Base-by-base conservation (phyloP, 2,329 filamentous ascomycete genomes). In the Fusarium oxysporum region DNA sequence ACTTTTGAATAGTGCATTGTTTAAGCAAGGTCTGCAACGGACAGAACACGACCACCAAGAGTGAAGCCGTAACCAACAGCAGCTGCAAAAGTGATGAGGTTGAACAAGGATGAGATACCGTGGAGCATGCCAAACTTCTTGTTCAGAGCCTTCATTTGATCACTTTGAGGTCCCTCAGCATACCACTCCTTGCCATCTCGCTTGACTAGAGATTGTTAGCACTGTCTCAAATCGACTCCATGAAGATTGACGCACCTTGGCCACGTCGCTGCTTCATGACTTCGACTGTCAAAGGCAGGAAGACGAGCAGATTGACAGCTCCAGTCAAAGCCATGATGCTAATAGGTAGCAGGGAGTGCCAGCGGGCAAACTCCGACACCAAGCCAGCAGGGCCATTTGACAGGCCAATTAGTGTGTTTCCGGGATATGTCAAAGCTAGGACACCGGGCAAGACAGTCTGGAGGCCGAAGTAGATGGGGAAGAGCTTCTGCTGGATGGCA, bases 141-240 rank as follows among this genome's bases (percentile, higher is more conserved):
- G 85, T 96, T 97, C 76, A 97, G 82, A 13, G 86, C 86, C 75
- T 90, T 82, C 95, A 98, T 98, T 84, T 96, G 93, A 75, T 91
- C 87, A 9, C 93, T 96, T 78, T 97, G 93, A 43, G 94, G 93
- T 2, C 91, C 88, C 58, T 89, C 85, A 72, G 97, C 94, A 78
- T 92, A 93, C 82, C 91, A 93, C 80, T 92, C 93, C 87, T 97
- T 98, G 61, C 94, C 94, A 80, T 98, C 96, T 77, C 92, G 91
- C 70, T 92, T 94, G 86, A 96, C 95, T 91, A 68, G 47, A 61
- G 14, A 50, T 33, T 55, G 8, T 80, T 54, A 81, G 69, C 40
- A 62, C 38, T 37, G 3, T 21, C 10, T 5, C 17, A 3, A n/a
- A 14, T 33, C 17, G 32, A 37, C 25, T n/a, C 23, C 19, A 23